Base-by-base conservation (phyloP, 805 yeast species). In the Jamesozyma jinghongensis region DNA sequence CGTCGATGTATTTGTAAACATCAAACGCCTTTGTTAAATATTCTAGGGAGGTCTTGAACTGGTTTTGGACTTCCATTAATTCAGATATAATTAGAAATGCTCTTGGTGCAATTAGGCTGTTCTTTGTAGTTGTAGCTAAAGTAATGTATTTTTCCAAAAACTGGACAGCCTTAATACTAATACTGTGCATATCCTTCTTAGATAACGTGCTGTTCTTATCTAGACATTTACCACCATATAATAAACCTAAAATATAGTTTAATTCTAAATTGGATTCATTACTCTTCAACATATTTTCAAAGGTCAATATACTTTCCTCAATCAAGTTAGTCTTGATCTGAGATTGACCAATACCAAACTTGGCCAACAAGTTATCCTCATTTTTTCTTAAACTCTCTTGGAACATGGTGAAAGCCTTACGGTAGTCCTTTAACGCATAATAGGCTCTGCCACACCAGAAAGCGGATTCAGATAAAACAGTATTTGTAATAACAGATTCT, bases 361-460 rank as follows among this genome's bases (percentile, higher is more conserved):
- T 77, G 0, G 96, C 79, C 17, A 82, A 69, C 3, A 80, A 53
- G 51, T 84, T 84, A 37, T 65, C 69, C 30, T 79, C 84, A 54
- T 82, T 77, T 29, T 72, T 64, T 46, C 76, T 77, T 32, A 77
- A 71, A 5, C 97, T 77, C 43, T 77, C 85, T 46, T 80, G 79
- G 59, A 85, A 90, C 51, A 70, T 67, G 41, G 71, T 73, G 51
- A 85, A 84, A 0, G 97, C 81, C 44, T 73, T 73, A n/a, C 75
- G 73, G 53, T 69, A 76, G 51, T 87, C 85, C 1, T 67, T 63
- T 20, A 71, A 58, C 5, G 68, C 69, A 50, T 80, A 88, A 37
- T 75, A 69, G 14, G 83, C 79, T 59, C 97, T 74, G 3, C 86
- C 98, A 41, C 79, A 68, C 97, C 97, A 92, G 52, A 84, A 84